These are phyloP conservation scores for Yamadazyma blattariae DNA, from an alignment of 1,139 yeast genomes.

Conservation along the genomic window DNA sequence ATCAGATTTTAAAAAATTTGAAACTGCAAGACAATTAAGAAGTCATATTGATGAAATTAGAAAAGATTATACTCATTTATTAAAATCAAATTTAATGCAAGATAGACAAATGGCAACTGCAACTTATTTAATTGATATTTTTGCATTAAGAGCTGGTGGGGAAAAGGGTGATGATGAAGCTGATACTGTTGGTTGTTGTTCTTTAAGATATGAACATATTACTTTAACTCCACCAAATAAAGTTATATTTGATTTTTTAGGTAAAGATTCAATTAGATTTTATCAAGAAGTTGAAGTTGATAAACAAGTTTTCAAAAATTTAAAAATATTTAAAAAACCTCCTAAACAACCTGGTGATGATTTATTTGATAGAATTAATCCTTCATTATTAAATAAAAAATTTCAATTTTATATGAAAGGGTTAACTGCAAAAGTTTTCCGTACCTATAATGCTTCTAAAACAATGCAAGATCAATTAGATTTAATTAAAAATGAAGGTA, in stretches of 20 bases:
- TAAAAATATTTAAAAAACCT: constrained; percentile 78
- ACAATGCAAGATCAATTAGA: constrained; percentile 96
- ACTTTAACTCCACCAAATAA: constrained; percentile 82
- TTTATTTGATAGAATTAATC: constrained; percentile 85
- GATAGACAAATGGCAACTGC: constrained; percentile 94
- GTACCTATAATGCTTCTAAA: constrained; percentile 95
- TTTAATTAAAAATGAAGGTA: constrained; percentile 76
- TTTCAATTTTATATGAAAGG: constrained; percentile 91
- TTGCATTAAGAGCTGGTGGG: constrained; percentile 97
- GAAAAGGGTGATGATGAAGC: constrained; percentile 98
- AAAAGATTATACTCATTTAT: constrained; percentile 64
- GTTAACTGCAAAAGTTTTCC: constrained; percentile 92
- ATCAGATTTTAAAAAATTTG: constrained; percentile 88
- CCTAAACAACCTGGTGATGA: constrained; percentile 93
- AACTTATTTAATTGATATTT: constrained; percentile 87
- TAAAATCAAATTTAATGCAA: constrained; percentile 76
- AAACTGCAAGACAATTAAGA: constrained; percentile 84
- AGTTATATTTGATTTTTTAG: constrained; percentile 90
- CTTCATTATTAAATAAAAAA: constrained; percentile 78
- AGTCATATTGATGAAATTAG: constrained; percentile 71
- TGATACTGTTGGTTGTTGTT: constrained; percentile 97
- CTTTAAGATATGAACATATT: constrained; percentile 85
- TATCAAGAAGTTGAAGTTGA: constrained; percentile 93
- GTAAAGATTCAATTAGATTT: constrained; percentile 92
- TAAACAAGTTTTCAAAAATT: constrained; percentile 82